Evolutionary conservation across 2,329 filamentous ascomycete species (phyloP).

Genomic region (Helminthosporium solani): DNA sequence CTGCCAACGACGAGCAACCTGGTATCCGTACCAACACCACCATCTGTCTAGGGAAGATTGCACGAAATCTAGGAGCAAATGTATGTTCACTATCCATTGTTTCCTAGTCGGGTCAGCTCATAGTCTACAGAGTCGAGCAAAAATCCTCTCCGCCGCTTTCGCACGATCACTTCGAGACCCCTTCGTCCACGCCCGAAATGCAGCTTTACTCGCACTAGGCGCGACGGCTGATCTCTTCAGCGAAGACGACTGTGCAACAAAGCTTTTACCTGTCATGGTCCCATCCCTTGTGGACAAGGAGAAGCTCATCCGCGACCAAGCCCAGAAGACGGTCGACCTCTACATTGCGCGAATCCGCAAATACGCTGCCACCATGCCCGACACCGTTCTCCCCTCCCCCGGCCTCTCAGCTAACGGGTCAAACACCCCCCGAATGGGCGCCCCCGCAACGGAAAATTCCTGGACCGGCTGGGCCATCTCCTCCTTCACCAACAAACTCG

Average conservation of each 20-base stretch:
- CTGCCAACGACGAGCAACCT: constrained; percentile 94
- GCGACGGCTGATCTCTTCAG: constrained; percentile 84
- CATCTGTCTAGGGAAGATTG: constrained; percentile 95
- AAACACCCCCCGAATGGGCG: constrained; percentile 72
- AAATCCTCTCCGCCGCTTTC: constrained; percentile 92
- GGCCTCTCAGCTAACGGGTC: constrained; percentile 47
- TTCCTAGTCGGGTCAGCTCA: constrained; percentile 13
- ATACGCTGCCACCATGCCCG: constrained; percentile 73
- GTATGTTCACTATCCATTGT: constrained; percentile 37
- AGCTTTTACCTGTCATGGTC: constrained; percentile 80
- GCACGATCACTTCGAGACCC: constrained; percentile 85
- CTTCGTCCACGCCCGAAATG: constrained; percentile 91
- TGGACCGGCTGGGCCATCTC: constrained; percentile 99
- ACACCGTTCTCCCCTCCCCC: constrained; percentile 71
- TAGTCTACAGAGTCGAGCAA: constrained; percentile 66
- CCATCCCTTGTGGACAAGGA: constrained; percentile 90
- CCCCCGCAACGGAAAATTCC: constrained; percentile 66
- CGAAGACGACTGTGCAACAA: constrained; percentile 84
- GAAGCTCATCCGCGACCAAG: constrained; percentile 88
- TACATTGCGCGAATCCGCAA: constrained; percentile 84
- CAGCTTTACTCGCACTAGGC: constrained; percentile 78
- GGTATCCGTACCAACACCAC: constrained; percentile 98
- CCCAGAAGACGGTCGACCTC: constrained; percentile 81
- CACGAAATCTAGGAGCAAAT: constrained; percentile 74
- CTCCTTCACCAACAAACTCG: constrained; percentile 93